These are phyloP conservation scores for Exophiala sp. DNA, from an alignment of 2,329 filamentous ascomycete genomes.

Conservation along the genomic window DNA sequence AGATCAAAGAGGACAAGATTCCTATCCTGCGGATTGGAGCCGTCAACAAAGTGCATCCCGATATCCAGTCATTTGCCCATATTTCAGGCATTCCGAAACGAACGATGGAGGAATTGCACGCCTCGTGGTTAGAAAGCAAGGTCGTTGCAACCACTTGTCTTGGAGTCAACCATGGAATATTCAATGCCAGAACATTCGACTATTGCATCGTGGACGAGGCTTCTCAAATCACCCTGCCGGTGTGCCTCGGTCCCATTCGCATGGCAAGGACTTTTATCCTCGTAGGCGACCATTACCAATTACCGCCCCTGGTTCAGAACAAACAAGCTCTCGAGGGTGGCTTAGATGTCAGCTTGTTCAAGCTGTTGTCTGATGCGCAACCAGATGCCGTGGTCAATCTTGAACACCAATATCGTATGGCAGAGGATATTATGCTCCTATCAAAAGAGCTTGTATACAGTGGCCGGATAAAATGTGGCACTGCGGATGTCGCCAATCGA, in stretches of 20 bases:
- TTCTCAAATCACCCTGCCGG: slow-evolving; percentile 92
- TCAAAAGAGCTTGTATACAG: slow-evolving; percentile 91
- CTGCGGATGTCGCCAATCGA: slow-evolving; percentile 65
- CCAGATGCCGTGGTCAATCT: slow-evolving; percentile 85
- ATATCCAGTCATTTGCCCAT: slow-evolving; percentile 80
- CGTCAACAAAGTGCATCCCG: slow-evolving; percentile 78
- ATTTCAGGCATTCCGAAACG: slow-evolving; percentile 70
- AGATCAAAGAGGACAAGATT: slow-evolving; percentile 75
- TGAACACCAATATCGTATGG: slow-evolving; percentile 98
- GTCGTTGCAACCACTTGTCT: slow-evolving; percentile 95
- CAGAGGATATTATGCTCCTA: slow-evolving; percentile 90
- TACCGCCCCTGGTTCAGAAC: slow-evolving; percentile 91
- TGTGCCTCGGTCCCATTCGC: slow-evolving; percentile 88
- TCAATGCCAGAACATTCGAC: slow-evolving; percentile 85
- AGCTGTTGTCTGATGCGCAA: slow-evolving; percentile 83
- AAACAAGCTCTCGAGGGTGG: slow-evolving; percentile 81
- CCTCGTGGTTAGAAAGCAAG: slow-evolving; percentile 77
- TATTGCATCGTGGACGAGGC: slow-evolving; percentile 99
- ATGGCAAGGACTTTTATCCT: slow-evolving; percentile 91
- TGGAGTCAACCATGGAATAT: slow-evolving; percentile 83
- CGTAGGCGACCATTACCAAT: slow-evolving; percentile 93
- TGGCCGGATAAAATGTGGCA: slow-evolving; percentile 87
- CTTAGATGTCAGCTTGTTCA: slow-evolving; percentile 90
- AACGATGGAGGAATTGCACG: slow-evolving; percentile 77
- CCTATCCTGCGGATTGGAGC: slow-evolving; percentile 82